Base-by-base conservation (phyloP, 1,284 basidiomycete species). In the Melanopsichium pennsylvanicum region DNA sequence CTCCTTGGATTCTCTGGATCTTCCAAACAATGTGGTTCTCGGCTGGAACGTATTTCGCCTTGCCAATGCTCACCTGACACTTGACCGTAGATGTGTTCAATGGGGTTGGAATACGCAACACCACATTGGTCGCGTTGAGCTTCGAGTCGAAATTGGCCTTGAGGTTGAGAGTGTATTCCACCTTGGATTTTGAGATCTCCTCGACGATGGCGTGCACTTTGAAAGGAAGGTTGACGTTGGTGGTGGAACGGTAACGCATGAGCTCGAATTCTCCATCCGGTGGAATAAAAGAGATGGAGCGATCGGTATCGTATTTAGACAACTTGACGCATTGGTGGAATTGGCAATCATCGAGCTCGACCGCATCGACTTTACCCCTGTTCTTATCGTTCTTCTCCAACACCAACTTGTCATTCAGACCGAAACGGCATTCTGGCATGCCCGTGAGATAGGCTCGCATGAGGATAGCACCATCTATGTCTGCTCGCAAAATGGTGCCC, bases 261-360 rank as follows among this genome's bases (percentile, higher is more conserved):
- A 99, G 85, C 82, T 98, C 96, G 78, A 98, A 99, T 81, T 98
- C 96, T 34, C 96, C 96, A 78, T 99, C 96, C 1, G 96, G 96
- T 1, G 96, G 96, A 40, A 98, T 89, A 82, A 98, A 98, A 74
- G 89, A 92, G 83, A 98, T 97, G 4, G 90, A 92, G 35, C 95
- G 86, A 63, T 89, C 90, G 13, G 90, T 88, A 80, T 97, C 94
- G 81, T 97, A 97, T 82, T 94, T 93, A 70, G 90, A 89, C 34
- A 98, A 84, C 57, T 92, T 88, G 34, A 98, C 96, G 82, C 96
- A 99, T 82, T 98, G 96, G 76, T 99, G 96, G 85, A 98, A 98
- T 63, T 92, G 91, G 82, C 95, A 97, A 80, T 98, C 95, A 79
- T 97, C 95, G 36, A 98, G 84, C 81, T 97, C 93, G 8, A 78